Conservation (phyloP, 352 stramenopile species). For the Pilasporangium apinafurcum region DNA sequence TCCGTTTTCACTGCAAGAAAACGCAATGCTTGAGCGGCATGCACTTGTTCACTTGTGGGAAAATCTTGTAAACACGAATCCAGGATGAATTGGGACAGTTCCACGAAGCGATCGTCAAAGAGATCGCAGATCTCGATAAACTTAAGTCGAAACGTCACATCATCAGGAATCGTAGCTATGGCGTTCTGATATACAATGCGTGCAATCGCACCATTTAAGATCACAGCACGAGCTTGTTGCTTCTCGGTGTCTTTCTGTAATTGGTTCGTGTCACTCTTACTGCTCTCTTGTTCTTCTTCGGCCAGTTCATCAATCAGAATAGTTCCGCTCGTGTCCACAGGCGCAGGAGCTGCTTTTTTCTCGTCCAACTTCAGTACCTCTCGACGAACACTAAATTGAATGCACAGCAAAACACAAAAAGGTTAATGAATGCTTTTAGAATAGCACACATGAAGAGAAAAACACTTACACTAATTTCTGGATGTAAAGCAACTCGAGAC, state of each 20-base stretch:
- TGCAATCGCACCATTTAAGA: conserved; percentile 78
- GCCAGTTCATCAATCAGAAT: conserved; percentile 56
- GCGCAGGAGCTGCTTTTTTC: conserved; percentile 7
- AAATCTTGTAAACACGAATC: conserved; percentile 57
- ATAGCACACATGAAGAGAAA: no score
- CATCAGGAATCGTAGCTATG: conserved; percentile 42
- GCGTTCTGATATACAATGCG: conserved; percentile 81
- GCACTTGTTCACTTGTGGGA: conserved; percentile 41
- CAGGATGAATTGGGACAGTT: conserved; percentile 70
- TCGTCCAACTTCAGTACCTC: conserved; percentile 74
- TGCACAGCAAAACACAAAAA: neutral
- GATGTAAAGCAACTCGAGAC: conserved; percentile 87
- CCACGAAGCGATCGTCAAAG: conserved; percentile 51
- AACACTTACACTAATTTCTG: conserved; percentile 68
- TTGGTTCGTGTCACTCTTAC: no score
- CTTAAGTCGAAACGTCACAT: conserved; percentile 64
- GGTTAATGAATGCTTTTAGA: neutral
- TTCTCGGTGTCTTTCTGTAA: conserved; percentile 32
- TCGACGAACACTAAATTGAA: conserved; percentile 41
- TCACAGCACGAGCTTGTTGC: conserved; percentile 51
- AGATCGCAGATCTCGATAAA: conserved; percentile 78
- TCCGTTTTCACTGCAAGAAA: conserved; percentile 32
- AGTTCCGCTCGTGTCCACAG: conserved; percentile 18
- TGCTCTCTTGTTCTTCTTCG: no score
- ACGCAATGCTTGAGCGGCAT: conserved; percentile 44